Evolutionary conservation across 2,329 filamentous ascomycete genomes (phyloP), one percentile per base, ranked within the genome.

Genomic region (Trichoderma atroviride): DNA sequence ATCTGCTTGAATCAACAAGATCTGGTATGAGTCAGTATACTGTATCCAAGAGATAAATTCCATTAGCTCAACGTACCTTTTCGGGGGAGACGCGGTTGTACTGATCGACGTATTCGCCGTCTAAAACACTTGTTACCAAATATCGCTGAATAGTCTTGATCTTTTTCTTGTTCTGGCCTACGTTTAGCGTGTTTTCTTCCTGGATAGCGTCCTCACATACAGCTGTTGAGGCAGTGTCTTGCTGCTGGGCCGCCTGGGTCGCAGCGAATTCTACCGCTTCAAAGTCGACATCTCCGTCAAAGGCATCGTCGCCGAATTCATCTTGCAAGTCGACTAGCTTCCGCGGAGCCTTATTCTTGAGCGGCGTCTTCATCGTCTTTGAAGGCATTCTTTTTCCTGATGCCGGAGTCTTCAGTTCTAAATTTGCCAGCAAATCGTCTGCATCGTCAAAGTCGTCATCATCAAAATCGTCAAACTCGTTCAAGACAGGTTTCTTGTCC

Each of bases 81-180:
- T 97, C 91, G 55, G 84, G 83, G 62, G 83, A 84, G 61, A 82
- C 79, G 72, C 86, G 84, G 56, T 91, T 89, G 73, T 84, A 86
- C 27, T 86, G 83, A 78, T 90, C 88, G 70, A 83, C 82, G 79
- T 92, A 97, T 57, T 89, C 85, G 74, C 87, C 87, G 71, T 92
- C 87, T 70, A 91, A 82, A 73, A 94, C 88, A 76, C 91, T 89
- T 73, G 90, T 91, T 74, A 97, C 87, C 72, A 94, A 84, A 81
- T 97, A 97, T 73, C 95, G 91, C 80, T 97, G 93, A 76, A 97
- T 96, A 59, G 90, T 88, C 82, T 89, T 90, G 74, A 86, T 83
- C 78, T 90, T 91, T 78, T 85, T 82, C 78, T 83, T 87, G 81
- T 86, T 88, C 91, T 92, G 87, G 84, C 83, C 79, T 81, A 81